A percentile compares a stretch with the other conserved stretches of the same genome.
Evolutionary conservation across 208 protist species (phyloP).

Genomic region (Acanthamoeba divionensis): DNA sequence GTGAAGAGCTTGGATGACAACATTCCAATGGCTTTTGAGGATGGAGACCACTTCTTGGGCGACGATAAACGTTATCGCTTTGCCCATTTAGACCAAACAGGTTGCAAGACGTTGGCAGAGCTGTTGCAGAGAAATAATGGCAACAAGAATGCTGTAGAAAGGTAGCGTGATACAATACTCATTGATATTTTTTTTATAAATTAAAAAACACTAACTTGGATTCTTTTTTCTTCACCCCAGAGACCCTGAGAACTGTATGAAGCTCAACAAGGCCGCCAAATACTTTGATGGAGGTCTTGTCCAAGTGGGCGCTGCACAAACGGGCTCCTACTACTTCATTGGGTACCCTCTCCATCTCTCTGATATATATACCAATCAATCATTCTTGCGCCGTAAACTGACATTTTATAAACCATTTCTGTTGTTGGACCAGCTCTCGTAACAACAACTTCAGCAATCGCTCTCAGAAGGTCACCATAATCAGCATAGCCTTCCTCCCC

Average conservation of each 20-base stretch:
- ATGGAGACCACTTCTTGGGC: not conserved
- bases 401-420: no score
- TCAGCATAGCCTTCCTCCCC: conserved; percentile 14
- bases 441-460: conserved; percentile 87
- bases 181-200: no score
- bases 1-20: conserved; percentile 22
- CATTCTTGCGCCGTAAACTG: no score
- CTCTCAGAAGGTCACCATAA: conserved; percentile 62
- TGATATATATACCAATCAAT: no score
- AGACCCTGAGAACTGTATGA: conserved; percentile 63
- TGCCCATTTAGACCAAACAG: conserved; percentile 44
- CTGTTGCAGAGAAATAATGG: not conserved
- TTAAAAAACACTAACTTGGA: no score
- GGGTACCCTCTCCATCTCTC: no score
- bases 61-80: not conserved
- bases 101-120: conserved; percentile 2
- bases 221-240: no score
- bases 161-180: no score
- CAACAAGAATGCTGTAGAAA: conserved; percentile 49
- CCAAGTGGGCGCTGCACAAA: conserved; percentile 54
- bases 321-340: not conserved
- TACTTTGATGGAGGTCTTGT: conserved; percentile 68
- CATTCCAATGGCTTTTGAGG: not conserved
- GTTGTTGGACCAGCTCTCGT: conserved; percentile 77
- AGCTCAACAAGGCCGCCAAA: conserved; percentile 68